A percentile compares a stretch with the other conserved stretches of the same genome.
Evolutionary conservation across 176 grass and related monocot genomes (phyloP).

Genomic region (Eleusine coracana): DNA sequence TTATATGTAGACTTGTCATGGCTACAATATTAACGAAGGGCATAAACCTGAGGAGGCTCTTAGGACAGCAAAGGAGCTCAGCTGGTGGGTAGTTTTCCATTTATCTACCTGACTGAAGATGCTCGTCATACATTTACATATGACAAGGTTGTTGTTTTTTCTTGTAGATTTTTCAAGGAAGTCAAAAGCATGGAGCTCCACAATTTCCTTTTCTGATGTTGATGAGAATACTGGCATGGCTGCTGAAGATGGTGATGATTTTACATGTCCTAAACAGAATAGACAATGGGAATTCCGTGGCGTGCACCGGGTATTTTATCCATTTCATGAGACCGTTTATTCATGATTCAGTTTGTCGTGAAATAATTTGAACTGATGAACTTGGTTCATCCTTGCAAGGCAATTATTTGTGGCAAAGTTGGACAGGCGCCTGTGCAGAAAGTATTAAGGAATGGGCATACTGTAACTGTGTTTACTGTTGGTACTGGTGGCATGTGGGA

Average conservation of each 20-base stretch:
- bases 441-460: slow-evolving; percentile 64
- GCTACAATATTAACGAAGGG: slow-evolving; percentile 48
- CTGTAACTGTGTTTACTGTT: slow-evolving; percentile 82
- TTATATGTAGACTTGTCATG: slow-evolving; percentile 48
- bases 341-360: background rate
- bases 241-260: slow-evolving; percentile 30
- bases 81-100: slow-evolving; percentile 46
- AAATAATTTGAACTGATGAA: slow-evolving; percentile 9
- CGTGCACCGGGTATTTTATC: slow-evolving; percentile 65
- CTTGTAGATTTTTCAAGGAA: slow-evolving; percentile 48
- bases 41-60: slow-evolving; percentile 36
- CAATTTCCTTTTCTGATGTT: slow-evolving; percentile 43
- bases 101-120: background rate
- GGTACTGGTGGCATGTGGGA: slow-evolving; percentile 89
- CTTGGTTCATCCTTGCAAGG: slow-evolving; percentile 50
- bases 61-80: slow-evolving; percentile 39
- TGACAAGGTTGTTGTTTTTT: background rate
- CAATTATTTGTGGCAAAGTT: slow-evolving; percentile 86
- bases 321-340: background rate
- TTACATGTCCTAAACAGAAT: slow-evolving; percentile 26
- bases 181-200: slow-evolving; percentile 54
- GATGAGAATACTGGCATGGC: slow-evolving; percentile 38
- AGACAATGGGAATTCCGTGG: slow-evolving; percentile 47
- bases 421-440: slow-evolving; percentile 76
- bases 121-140: slow-evolving; percentile 1